phyloP scores from a whole-genome alignment of 2,329 filamentous ascomycete species.

The Penicillium verrucosum region DNA sequence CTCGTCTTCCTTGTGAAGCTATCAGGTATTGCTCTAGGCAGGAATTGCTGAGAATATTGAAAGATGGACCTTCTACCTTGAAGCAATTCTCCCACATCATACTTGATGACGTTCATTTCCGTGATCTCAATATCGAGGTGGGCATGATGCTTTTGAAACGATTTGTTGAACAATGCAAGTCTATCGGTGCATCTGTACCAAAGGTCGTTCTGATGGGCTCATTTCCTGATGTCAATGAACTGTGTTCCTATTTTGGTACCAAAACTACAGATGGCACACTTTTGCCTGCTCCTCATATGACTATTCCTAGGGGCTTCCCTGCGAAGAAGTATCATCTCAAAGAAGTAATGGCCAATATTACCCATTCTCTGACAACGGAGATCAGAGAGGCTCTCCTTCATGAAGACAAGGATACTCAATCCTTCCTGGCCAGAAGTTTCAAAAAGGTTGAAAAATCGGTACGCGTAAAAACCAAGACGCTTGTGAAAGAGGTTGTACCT shows the following conservation, averaged over 20 bases:
- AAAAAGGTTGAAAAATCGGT: background rate
- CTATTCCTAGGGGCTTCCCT: conserved; percentile 45
- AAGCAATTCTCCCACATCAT: conserved; percentile 48
- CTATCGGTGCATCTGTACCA: conserved; percentile 34
- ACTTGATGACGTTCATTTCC: conserved; percentile 53
- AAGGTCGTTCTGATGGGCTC: conserved; percentile 52
- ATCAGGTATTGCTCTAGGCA: conserved; percentile 53
- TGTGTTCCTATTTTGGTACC: conserved; percentile 45
- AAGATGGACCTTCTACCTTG: conserved; percentile 37
- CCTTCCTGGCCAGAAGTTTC: conserved; percentile 12
- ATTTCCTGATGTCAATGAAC: conserved; percentile 46
- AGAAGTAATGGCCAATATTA: conserved; percentile 36
- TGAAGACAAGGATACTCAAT: conserved; percentile 7
- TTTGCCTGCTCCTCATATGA: conserved; percentile 41
- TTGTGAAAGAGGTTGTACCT: conserved; percentile 27
- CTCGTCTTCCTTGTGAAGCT: conserved; percentile 29
- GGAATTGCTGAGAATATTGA: conserved; percentile 47
- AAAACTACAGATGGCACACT: conserved; percentile 27
- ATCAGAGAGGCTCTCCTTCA: conserved; percentile 13
- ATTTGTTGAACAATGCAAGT: conserved; percentile 36
- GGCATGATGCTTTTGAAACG: conserved; percentile 47
- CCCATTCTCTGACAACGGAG: conserved; percentile 20
- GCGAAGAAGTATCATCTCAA: conserved; percentile 45
- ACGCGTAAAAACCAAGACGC: background rate
- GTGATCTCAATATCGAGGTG: conserved; percentile 46